A percentile compares a stretch with the other conserved stretches of the same genome.
phyloP scores from a whole-genome alignment of 257 asterid genomes.

The Gentiana straminea region DNA sequence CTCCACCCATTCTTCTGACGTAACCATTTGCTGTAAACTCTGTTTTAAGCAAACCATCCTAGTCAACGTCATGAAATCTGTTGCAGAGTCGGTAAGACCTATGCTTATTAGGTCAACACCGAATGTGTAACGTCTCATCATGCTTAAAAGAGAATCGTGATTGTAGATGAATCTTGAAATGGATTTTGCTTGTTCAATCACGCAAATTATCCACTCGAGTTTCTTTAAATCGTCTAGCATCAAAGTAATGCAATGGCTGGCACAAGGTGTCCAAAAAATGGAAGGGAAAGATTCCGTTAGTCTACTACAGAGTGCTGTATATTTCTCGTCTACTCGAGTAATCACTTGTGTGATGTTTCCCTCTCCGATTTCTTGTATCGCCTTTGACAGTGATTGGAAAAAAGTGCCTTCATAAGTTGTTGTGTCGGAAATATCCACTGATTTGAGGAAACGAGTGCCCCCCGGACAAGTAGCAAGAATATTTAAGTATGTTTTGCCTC shows the following conservation, averaged over 20 bases:
- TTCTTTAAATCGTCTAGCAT: conserved; percentile 67
- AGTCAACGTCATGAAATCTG: conserved; percentile 64
- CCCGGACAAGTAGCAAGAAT: conserved; percentile 57
- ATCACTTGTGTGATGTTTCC: conserved; percentile 74
- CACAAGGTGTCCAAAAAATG: conserved; percentile 86
- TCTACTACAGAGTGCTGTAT: conserved; percentile 50
- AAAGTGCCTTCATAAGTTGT: conserved; percentile 45
- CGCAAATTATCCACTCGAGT: conserved; percentile 40
- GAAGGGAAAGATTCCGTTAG: conserved; percentile 51
- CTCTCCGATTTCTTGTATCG: conserved; percentile 67
- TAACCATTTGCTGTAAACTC: conserved; percentile 74
- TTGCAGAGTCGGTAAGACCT: conserved; percentile 43
- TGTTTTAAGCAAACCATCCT: conserved; percentile 55
- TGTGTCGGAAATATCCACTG: conserved; percentile 50
- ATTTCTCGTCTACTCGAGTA: conserved; percentile 62
- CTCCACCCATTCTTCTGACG: conserved; percentile 87
- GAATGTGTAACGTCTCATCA: conserved; percentile 65
- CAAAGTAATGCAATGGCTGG: conserved; percentile 52
- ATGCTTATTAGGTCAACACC: conserved; percentile 72
- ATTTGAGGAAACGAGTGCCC: conserved; percentile 60
- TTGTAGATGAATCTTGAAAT: conserved; percentile 69
- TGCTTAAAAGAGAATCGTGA: conserved; percentile 40
- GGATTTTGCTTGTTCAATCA: conserved; percentile 66
- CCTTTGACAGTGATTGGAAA: conserved; percentile 55
- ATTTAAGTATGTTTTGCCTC: conserved; percentile 52